Base-by-base conservation (phyloP, 1,284 basidiomycete genomes). In the Boletellus deceptivus region DNA sequence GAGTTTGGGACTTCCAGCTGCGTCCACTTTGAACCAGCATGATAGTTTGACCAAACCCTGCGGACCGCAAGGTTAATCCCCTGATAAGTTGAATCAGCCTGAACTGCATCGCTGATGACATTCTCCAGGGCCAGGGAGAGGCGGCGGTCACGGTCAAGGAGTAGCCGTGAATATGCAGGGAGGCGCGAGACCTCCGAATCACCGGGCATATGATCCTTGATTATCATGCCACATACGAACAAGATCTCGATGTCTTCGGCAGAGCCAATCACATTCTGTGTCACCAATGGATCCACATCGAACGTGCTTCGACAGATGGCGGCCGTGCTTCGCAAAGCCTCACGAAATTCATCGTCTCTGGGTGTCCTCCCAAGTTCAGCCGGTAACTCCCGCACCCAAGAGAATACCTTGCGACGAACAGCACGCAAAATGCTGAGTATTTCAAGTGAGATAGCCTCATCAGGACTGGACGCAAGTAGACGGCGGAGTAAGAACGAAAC, bases 301-400 rank as follows among this genome's bases (percentile, higher is more conserved):
- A 67, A 78, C 0, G 75, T 78, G 2, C 64, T 58, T n/a, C 71
- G 63, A 56, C 77, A 79, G 20, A 67, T 70, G 2, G 64, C 63
- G 0, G 72, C 73, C 31, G 68, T 64, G 34, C 70, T 65, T 40
- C 67, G 69, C 20, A 74, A 46, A 3, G 62, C 61, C 5, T 42
- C 45, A 46, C 60, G 66, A n/a, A 68, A 41, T 3, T 64, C 59
- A 6, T 54, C 36, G 9, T 69, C 68, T 6, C 59, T 60, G 0
- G 44, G 29, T 2, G 53, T 50, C 3, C 43, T 42, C 6, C 63
- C 54, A 3, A 71, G 48, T 31, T 62, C 67, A 1, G 43, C 17
- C 1, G 4, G 50, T 0, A 29, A 50, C 0, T 75, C 56, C 10
- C 44, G 13, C 6, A 72, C 60, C 78, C 76, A 80, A 4, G 42